Conservation (phyloP, 192 early-diverging fungal genomes). For the Umbelopsis sp. region DNA sequence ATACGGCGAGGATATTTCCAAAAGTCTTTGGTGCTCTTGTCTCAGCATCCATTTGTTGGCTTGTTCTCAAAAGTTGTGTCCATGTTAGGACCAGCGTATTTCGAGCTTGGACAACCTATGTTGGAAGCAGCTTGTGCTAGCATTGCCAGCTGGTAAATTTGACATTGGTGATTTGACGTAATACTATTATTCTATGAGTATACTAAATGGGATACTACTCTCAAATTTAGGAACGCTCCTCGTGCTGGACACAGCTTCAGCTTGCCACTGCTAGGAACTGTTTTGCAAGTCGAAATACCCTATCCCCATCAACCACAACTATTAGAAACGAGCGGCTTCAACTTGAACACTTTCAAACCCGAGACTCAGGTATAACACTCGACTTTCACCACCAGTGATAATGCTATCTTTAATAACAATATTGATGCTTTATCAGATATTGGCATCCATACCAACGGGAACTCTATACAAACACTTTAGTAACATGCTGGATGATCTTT, state of each 20-base stretch:
- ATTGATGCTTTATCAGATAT: conserved; percentile 43
- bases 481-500: conserved; percentile 79
- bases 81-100: conserved; percentile 78
- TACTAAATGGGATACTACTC: neutral
- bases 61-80: conserved; percentile 77
- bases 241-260: conserved; percentile 68
- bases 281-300: conserved; percentile 71
- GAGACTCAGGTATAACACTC: conserved; percentile 56
- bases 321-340: conserved; percentile 72
- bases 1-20: conserved; percentile 93
- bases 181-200: neutral
- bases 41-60: conserved; percentile 88
- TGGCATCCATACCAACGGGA: conserved; percentile 67
- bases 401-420: neutral
- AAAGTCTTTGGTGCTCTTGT: conserved; percentile 87
- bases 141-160: conserved; percentile 69
- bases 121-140: conserved; percentile 81
- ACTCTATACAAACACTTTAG: conserved; percentile 79
- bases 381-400: no score
- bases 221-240: conserved; percentile 47
- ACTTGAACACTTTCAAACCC: conserved; percentile 65
- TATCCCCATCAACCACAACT: conserved; percentile 69
- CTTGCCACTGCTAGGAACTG: conserved; percentile 70
- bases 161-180: neutral
- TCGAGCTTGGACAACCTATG: conserved; percentile 77